Base-by-base conservation (phyloP, 2,329 filamentous ascomycete species). In the Fusarium sp. region DNA sequence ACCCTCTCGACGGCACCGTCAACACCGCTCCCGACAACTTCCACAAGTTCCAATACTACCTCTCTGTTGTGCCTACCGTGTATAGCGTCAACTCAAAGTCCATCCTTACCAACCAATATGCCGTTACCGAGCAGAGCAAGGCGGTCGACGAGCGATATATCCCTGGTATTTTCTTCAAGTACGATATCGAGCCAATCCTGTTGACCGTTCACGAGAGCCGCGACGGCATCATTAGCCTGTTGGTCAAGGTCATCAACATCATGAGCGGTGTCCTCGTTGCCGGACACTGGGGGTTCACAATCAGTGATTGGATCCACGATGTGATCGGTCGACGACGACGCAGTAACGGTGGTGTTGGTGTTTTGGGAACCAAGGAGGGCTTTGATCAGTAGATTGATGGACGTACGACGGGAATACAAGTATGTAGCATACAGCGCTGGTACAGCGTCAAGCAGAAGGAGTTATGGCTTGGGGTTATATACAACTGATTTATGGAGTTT, bases 11-110 rank as follows among this genome's bases (percentile, higher is more conserved):
- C 85, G 92, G 92, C 75, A 98, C 96, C 49, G 90, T 95, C 83
- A 93, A 95, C 78, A 84, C 87, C 7, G 96, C 93, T n/a, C 80
- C 87, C 21, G 81, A 83, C 69, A 88, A 97, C 86, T 98, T 98
- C 86, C 92, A 96, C 89, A 97, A 96, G 84, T 98, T 95, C 86
- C 96, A 99, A 84, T 99, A 99, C 88, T 98, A 96, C 86, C 88
- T 98, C 80, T 97, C 94, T 43, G 89, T 99, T 42, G 96, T 99
- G 5, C 96, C 96, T 5, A 99, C 96, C 9, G 90, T 97, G 78
- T 99, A 98, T 87, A 95, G 90, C 81, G 88, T 92, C 67, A 87
- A 87, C 52, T 81, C 83, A 37, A 88, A 89, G 78, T 92, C 91
- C 60, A 91, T 99, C 80, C 90, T 92, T 83, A 98, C 96, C 21